Base-by-base conservation (phyloP, 768 basidiomycete genomes). In the Lanmaoa rubissima region DNA sequence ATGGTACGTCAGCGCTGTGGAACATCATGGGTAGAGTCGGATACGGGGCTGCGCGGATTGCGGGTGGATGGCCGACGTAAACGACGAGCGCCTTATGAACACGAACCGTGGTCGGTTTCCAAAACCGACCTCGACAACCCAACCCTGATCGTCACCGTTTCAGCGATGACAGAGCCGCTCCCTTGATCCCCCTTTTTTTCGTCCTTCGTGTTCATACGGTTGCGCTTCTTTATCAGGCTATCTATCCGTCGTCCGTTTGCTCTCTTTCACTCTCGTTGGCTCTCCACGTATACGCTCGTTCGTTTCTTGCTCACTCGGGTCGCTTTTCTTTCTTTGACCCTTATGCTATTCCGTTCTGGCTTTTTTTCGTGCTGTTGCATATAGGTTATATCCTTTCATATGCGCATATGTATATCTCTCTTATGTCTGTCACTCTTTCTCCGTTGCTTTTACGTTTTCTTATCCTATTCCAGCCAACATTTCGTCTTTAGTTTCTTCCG, bases 51-150 rank as follows among this genome's bases (percentile, higher is more conserved):
- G 90, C 86, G 31, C 76, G 90, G 61, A 83, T 87, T 35, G 87
- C 84, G 12, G 78, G 87, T 46, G 90, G 90, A 13, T 90, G 87
- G 86, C 90, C 88, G 46, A 88, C 88, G 53, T 90, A 74, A 62
- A n/a, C 12, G 44, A 48, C 41, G 24, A 12, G 28, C 10, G 14
- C 24, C 21, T 1, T 38, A 28, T 49, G 57, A 51, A 58, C 53
- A 59, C 51, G 53, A 39, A 48, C 43, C 41, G n/a, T 45, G 43
- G 38, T 49, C 42, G 52, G 38, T 44, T 17, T 26, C 26, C 3
- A 5, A 26, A 53, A 51, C 56, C 26, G 48, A 53, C 42, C 47
- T 62, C 40, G 55, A 43, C 32, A 26, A 46, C 51, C 51, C 48
- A 26, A 46, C 53, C 51, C 48, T n/a, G 43, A 51, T 63, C 39